Conservation (phyloP, 2,329 filamentous ascomycete species). For the Nothophaeocryptopus gaeumannii region DNA sequence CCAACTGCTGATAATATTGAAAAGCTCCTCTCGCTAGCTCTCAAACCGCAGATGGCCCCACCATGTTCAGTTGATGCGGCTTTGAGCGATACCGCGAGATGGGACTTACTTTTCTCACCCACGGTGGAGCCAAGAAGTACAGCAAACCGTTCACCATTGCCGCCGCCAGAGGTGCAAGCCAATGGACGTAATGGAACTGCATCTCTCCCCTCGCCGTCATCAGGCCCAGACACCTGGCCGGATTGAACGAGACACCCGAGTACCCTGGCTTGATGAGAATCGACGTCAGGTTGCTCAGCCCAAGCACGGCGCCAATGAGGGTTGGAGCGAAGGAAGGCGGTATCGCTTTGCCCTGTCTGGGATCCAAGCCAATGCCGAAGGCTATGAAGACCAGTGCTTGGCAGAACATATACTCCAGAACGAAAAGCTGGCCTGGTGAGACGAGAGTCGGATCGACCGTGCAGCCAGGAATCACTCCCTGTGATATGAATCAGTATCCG, state of each 20-base stretch:
- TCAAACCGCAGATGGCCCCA: too few species aligned
- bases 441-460: constrained; percentile 21
- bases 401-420: constrained; percentile 48
- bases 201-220: constrained; percentile 36
- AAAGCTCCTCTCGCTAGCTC: too few species aligned
- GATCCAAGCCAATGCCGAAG: constrained; percentile 55
- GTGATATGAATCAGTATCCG: neutral
- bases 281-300: constrained; percentile 30
- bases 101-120: neutral
- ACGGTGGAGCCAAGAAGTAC: constrained; percentile 30
- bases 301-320: constrained; percentile 44
- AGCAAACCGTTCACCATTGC: constrained; percentile 33
- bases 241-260: constrained; percentile 19
- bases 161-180: constrained; percentile 32
- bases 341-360: constrained; percentile 49
- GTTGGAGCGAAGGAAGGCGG: constrained; percentile 50
- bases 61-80: too few species aligned
- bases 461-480: constrained; percentile 20
- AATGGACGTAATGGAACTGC: constrained; percentile 37
- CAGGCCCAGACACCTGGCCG: constrained; percentile 37
- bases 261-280: constrained; percentile 33
- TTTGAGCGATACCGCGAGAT: too few species aligned
- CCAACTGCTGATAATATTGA: too few species aligned
- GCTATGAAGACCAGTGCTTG: constrained; percentile 50
- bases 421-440: constrained; percentile 34